Evolutionary conservation across 345 rosid species (phyloP).

Genomic region (Citrus inodora): DNA sequence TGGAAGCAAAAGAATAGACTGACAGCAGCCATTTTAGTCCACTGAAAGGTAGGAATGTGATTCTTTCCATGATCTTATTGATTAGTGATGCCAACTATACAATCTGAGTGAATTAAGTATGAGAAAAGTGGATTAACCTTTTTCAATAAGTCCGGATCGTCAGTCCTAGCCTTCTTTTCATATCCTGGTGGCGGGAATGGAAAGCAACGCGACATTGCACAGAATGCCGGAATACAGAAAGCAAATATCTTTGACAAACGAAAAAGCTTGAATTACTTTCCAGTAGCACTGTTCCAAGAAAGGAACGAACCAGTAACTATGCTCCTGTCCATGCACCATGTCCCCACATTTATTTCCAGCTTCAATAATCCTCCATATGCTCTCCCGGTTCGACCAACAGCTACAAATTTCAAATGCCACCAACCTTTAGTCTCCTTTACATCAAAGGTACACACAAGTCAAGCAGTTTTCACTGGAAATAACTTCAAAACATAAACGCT

Average conservation of each 20-base stretch:
- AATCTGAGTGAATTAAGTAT: slow-evolving; percentile 5
- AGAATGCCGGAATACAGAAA: slow-evolving; percentile 21
- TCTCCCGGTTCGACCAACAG: slow-evolving; percentile 16
- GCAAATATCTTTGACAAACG: slow-evolving; percentile 22
- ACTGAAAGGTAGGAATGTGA: too few relatives aligned
- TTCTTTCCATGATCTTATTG: too few relatives aligned
- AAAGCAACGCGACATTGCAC: slow-evolving; percentile 99
- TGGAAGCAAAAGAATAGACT: background rate
- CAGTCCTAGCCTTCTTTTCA: slow-evolving; percentile 67
- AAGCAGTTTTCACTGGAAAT: slow-evolving; percentile 13
- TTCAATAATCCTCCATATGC: slow-evolving; percentile 31
- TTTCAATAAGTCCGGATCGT: slow-evolving; percentile 49
- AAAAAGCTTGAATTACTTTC: slow-evolving; percentile 36
- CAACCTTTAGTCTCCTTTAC: slow-evolving; percentile 8
- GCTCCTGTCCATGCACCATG: slow-evolving; percentile 65
- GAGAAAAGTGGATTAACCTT: slow-evolving; percentile 53
- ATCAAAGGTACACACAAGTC: slow-evolving; percentile 13
- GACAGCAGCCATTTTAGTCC: too few relatives aligned
- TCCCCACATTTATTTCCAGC: slow-evolving; percentile 58
- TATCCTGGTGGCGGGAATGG: slow-evolving; percentile 98
- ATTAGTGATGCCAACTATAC: background rate
- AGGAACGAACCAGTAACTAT: slow-evolving; percentile 49
- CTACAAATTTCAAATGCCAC: slow-evolving; percentile 13
- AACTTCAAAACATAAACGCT: slow-evolving; percentile 13
- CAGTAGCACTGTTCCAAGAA: slow-evolving; percentile 41